Percentiles rank a stretch among this genome's conserved stretches.
phyloP scores from a whole-genome alignment of 257 asterid species.

The Solanum pennellii region DNA sequence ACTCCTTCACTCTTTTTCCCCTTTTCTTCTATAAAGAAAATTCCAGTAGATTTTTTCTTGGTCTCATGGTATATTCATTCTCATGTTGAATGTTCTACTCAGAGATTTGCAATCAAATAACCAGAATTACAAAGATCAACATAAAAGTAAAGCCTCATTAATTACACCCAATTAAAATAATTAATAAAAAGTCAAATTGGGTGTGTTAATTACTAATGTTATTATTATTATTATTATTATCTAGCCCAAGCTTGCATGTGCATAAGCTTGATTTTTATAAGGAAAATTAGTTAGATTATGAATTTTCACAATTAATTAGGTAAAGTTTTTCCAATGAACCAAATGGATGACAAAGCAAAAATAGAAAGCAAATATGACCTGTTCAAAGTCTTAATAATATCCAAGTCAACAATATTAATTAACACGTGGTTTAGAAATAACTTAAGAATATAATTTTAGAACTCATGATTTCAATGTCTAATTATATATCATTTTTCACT shows the following conservation, averaged over 20 bases:
- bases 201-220: not conserved
- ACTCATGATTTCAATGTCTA: not conserved
- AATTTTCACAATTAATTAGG: not conserved
- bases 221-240: not conserved
- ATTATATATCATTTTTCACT: not conserved
- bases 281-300: not conserved
- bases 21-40: not conserved
- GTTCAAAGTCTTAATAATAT: not conserved
- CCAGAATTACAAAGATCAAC: not conserved
- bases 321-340: not conserved
- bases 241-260: not conserved
- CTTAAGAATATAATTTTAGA: not conserved
- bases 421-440: not conserved
- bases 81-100: not conserved
- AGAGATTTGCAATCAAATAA: not conserved
- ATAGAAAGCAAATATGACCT: not conserved
- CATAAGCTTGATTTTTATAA: not conserved
- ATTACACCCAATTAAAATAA: not conserved
- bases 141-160: not conserved
- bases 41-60: not conserved
- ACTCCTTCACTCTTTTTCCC: fast-evolving
- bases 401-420: not conserved
- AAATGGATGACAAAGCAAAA: not conserved
- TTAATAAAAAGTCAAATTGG: not conserved
- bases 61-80: not conserved